Conservation (phyloP, 768 basidiomycete species). For the Fomitopsis serialis region DNA sequence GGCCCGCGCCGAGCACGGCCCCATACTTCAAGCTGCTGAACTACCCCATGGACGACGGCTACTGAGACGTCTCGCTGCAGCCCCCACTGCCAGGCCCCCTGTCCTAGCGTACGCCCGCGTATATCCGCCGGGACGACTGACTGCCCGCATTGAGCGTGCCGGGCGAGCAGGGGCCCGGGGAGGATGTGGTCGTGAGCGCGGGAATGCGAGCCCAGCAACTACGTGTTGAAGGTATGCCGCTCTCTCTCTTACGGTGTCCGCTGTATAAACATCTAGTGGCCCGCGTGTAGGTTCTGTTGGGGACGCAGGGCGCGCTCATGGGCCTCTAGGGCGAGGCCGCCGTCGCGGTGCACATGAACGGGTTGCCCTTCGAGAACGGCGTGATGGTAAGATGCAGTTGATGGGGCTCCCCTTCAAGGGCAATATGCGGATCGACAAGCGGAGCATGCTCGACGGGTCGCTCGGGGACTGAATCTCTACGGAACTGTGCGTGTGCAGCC, state of each 20-base stretch:
- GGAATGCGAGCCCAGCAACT: slow-evolving; percentile 68
- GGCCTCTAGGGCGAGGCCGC: slow-evolving; percentile 62
- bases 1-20: background rate
- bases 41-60: slow-evolving; percentile 4
- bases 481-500: background rate
- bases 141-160: slow-evolving; percentile 40
- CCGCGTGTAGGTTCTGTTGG: slow-evolving; percentile 57
- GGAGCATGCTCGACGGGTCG: slow-evolving; percentile 16
- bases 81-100: slow-evolving; percentile 58
- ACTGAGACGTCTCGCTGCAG: slow-evolving; percentile 33
- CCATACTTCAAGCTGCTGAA: background rate
- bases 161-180: slow-evolving; percentile 33
- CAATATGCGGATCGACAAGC: slow-evolving; percentile 62
- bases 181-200: slow-evolving; percentile 53
- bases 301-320: slow-evolving; percentile 56
- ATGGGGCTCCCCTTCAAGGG: slow-evolving; percentile 64
- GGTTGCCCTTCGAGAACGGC: slow-evolving; percentile 47
- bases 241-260: background rate
- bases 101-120: slow-evolving; percentile 72
- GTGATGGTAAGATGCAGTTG: slow-evolving; percentile 48
- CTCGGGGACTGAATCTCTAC: background rate
- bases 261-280: background rate
- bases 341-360: slow-evolving; percentile 53
- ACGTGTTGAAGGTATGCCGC: slow-evolving; percentile 67
- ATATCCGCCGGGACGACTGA: slow-evolving; percentile 70